Evolutionary conservation across 2,329 filamentous ascomycete species (phyloP).

Genomic region (Microascus cirrosus): DNA sequence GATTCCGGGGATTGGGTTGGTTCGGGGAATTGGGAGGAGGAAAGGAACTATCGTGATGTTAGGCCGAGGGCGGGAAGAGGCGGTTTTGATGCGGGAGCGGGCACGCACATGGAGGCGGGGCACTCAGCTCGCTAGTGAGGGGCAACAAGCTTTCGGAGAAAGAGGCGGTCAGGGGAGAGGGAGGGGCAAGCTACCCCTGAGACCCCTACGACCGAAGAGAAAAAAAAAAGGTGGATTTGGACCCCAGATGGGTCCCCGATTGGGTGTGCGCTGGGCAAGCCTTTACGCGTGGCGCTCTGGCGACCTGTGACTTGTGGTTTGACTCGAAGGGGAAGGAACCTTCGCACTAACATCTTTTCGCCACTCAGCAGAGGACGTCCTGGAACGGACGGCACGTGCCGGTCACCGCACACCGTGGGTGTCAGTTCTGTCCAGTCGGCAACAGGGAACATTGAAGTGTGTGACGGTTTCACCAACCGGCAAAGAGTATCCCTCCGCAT

Average conservation of each 20-base stretch:
- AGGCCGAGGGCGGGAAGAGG: slow-evolving; percentile 2
- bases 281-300: not conserved
- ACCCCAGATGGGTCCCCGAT: not conserved
- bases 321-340: not conserved
- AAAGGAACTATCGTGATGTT: slow-evolving; percentile 9
- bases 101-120: not conserved
- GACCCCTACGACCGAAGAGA: not conserved
- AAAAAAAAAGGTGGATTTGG: not conserved
- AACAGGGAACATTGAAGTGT: not conserved
- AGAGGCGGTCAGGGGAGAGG: slow-evolving; percentile 3
- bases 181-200: not conserved
- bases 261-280: not conserved
- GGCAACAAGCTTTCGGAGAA: not conserved
- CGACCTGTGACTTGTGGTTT: not conserved
- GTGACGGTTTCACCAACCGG: no score
- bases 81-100: not conserved
- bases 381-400: not conserved
- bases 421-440: not conserved
- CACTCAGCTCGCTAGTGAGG: not conserved
- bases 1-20: not conserved
- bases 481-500: not conserved
- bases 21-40: not conserved
- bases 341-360: not conserved
- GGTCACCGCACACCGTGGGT: not conserved
- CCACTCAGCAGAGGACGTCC: not conserved